A percentile compares a stretch with the other conserved stretches of the same genome.
phyloP scores from a whole-genome alignment of 2,329 filamentous ascomycete genomes.

The Colletotrichum viniferum region DNA sequence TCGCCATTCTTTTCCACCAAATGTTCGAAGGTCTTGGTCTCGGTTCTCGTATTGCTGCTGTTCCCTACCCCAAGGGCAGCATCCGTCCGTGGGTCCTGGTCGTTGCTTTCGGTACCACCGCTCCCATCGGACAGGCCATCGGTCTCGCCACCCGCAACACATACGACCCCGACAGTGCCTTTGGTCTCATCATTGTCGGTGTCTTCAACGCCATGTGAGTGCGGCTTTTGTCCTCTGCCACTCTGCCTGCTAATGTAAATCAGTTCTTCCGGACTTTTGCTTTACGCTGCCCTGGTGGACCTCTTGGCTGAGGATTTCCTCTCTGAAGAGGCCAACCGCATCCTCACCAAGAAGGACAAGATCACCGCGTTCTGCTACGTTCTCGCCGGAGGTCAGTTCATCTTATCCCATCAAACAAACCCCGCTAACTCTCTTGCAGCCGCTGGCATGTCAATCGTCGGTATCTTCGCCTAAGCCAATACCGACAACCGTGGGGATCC shows the following conservation, averaged over 20 bases:
- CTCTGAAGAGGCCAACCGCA: slow-evolving; percentile 57
- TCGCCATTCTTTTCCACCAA: slow-evolving; percentile 76
- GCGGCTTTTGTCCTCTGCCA: accelerated
- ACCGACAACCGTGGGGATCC: neutral
- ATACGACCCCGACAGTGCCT: slow-evolving; percentile 67
- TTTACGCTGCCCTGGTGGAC: slow-evolving; percentile 68
- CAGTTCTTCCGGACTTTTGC: slow-evolving; percentile 63
- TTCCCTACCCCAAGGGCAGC: slow-evolving; percentile 62
- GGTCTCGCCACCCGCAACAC: slow-evolving; percentile 59
- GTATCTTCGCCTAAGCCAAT: slow-evolving; percentile 45
- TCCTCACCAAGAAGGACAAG: slow-evolving; percentile 57
- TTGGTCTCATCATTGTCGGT: slow-evolving; percentile 68
- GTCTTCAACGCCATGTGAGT: slow-evolving; percentile 68
- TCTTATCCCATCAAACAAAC: neutral
- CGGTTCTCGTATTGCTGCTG: slow-evolving; percentile 71
- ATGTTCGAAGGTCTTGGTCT: slow-evolving; percentile 73
- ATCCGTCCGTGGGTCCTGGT: slow-evolving; percentile 65
- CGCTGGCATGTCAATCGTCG: slow-evolving; percentile 50
- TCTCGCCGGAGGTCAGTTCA: slow-evolving; percentile 52
- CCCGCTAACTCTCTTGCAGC: slow-evolving; percentile 31
- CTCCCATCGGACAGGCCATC: slow-evolving; percentile 80
- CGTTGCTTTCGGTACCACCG: slow-evolving; percentile 71
- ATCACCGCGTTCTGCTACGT: slow-evolving; percentile 57
- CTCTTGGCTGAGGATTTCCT: slow-evolving; percentile 69
- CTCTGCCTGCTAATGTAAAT: neutral